phyloP scores from a whole-genome alignment of 345 rosid genomes.

The Tarenaya hassleriana region DNA sequence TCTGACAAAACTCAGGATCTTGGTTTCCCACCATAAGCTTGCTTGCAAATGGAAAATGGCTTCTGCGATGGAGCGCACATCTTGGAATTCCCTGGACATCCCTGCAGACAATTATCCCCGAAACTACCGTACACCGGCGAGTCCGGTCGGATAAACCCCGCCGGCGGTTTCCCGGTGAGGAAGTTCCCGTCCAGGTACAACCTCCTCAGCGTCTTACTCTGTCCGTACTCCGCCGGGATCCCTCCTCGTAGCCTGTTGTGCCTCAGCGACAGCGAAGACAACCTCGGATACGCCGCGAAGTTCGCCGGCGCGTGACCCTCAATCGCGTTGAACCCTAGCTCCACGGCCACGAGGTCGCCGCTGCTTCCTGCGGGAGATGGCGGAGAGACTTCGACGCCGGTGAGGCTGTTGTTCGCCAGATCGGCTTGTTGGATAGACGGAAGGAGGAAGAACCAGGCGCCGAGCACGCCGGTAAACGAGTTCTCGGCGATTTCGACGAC shows the following conservation, averaged over 20 bases:
- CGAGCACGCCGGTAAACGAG: constrained; percentile 58
- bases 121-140: constrained; percentile 58
- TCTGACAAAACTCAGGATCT: constrained; percentile 36
- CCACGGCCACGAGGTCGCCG: constrained; percentile 66
- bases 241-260: constrained; percentile 62
- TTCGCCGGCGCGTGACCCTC: constrained; percentile 43
- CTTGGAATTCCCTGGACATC: constrained; percentile 68
- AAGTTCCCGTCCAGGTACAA: constrained; percentile 76
- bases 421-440: constrained; percentile 73
- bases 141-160: constrained; percentile 34
- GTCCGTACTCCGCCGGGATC: constrained; percentile 58
- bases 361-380: constrained; percentile 28
- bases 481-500: constrained; percentile 79
- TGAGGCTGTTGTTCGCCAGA: constrained; percentile 64
- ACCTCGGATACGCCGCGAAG: constrained; percentile 48
- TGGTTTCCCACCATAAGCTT: constrained; percentile 73
- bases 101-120: constrained; percentile 78
- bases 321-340: constrained; percentile 69
- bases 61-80: constrained; percentile 81
- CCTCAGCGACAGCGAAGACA: constrained; percentile 65
- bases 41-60: constrained; percentile 56
- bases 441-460: constrained; percentile 65
- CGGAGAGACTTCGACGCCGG: constrained; percentile 41
- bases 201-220: constrained; percentile 46
- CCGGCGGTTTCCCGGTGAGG: constrained; percentile 74